Base-by-base conservation (phyloP, 2,329 filamentous ascomycete species). In the Colletotrichum eleusines region DNA sequence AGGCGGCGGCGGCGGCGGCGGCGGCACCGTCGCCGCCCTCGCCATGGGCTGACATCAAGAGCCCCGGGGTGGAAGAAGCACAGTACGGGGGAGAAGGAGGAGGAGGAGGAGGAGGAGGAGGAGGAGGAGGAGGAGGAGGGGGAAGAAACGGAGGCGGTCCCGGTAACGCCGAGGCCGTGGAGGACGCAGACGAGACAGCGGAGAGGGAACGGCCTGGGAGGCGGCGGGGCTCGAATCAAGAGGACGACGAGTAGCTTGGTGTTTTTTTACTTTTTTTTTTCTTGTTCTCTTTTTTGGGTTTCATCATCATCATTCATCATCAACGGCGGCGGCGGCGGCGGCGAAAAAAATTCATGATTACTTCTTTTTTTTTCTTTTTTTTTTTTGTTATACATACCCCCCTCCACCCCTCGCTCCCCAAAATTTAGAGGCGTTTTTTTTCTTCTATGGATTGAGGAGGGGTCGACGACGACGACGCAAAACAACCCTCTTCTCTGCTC, bases 311-410 rank as follows among this genome's bases (percentile, higher is more conserved):
- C n/a, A n/a, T n/a, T n/a, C n/a, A n/a, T n/a, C n/a, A n/a, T n/a
- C 44, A 46, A 46, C 44, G n/a, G 44, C 44, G 23, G 28, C 64
- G 26, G 20, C 20, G 50, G 14, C 38, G 53, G 23, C 33, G 60
- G 61, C 66, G 61, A 33, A 69, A 65, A 33, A 69, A 65, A 48
- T 3, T 68, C 20, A 59, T 63, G 38, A 54, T 68, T 68, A 44
- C 48, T 71, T n/a, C n/a, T n/a, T n/a, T n/a, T n/a, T n/a, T n/a
- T n/a, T n/a, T n/a, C n/a, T n/a, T n/a, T n/a, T n/a, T n/a, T n/a
- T n/a, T 3, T 38, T 26, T 69, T 68, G 60, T 70, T 72, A 72
- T 72, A 72, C 69, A 66, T 20, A n/a, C 42, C 69, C 42, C 44
- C n/a, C n/a, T n/a, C n/a, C n/a, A n/a, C n/a, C n/a, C n/a, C n/a